Evolutionary conservation across 495 filamentous ascomycete genomes (phyloP).

Genomic region (Aspergillus baeticus): DNA sequence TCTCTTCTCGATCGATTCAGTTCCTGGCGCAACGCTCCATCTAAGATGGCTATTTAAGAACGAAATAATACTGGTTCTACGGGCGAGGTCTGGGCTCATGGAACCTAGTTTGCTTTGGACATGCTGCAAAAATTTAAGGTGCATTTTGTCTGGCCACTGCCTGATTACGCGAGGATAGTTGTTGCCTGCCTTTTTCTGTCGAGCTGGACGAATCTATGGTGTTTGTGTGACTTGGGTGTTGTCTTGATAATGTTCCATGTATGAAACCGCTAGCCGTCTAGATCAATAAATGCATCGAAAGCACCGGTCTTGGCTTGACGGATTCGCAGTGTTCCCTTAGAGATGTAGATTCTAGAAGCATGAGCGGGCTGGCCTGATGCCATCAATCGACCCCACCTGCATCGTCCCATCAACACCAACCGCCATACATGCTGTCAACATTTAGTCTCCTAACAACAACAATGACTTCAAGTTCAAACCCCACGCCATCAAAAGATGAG

Average conservation of each 20-base stretch:
- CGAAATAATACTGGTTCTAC: conserved; percentile 14
- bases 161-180: background rate
- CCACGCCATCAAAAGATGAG: background rate
- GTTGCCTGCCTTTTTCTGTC: background rate
- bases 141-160: background rate
- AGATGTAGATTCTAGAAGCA: background rate
- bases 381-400: background rate
- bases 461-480: background rate
- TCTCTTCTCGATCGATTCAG: conserved; percentile 13
- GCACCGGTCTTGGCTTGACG: background rate
- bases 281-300: conserved; percentile 13
- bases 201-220: background rate
- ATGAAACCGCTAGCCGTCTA: conserved; percentile 13
- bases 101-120: conserved; percentile 1
- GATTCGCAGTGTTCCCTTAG: background rate
- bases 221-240: conserved; percentile 8
- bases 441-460: background rate
- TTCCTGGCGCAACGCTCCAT: conserved; percentile 20
- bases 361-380: background rate
- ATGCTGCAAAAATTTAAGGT: conserved; percentile 6
- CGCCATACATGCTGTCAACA: background rate
- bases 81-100: conserved; percentile 6
- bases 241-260: conserved; percentile 1
- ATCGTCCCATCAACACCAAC: conserved; percentile 1
- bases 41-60: conserved; percentile 15